Base-by-base conservation (phyloP, 2,329 filamentous ascomycete genomes). In the Helotiales sp. region DNA sequence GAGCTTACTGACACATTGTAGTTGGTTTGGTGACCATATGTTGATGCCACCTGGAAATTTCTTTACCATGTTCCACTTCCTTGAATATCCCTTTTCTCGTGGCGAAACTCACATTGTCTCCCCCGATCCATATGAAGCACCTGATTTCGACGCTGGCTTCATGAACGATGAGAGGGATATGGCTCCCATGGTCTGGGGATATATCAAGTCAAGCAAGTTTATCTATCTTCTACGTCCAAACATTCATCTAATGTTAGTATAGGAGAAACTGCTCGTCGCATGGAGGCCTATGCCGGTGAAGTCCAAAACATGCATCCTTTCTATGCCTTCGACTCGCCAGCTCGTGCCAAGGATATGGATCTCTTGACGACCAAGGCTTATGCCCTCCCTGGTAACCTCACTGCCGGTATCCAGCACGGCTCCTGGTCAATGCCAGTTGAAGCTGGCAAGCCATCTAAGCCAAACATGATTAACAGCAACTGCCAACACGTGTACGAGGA, bases 131-230 rank as follows among this genome's bases (percentile, higher is more conserved):
- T 94, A 94, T 75, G 91, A 89, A 54, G 81, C 83, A 15, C 91
- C 91, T 0, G 91, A 93, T 80, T 93, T 94, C 73, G 91, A 94
- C 76, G 86, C 90, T 1, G 91, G 91, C 24, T 94, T 93, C 82
- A 93, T 94, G 91, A 94, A 92, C 74, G 91, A 94, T 79, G 90
- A 92, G 79, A 85, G 91, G 26, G 92, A 94, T 75, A 93, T 94
- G 91, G 91, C 89, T 0, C 91, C 91, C 8, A 93, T 92, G 89
- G 90, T 94, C 6, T 93, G 91, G 91, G 91, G 70, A 80, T 43
- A 76, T 76, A 49, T 83, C 83, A 63, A 77, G 79, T 11, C 91
- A 1, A 86, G 91, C 3, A 87, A 75, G 82, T 6, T 6, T 4
- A 82, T 86, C 68, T 11, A 87, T 89, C 24, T 6, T n/a, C 5